These are phyloP conservation scores for Sporothrix humicola DNA, from an alignment of 2,329 filamentous ascomycete species.

Conservation along the genomic window DNA sequence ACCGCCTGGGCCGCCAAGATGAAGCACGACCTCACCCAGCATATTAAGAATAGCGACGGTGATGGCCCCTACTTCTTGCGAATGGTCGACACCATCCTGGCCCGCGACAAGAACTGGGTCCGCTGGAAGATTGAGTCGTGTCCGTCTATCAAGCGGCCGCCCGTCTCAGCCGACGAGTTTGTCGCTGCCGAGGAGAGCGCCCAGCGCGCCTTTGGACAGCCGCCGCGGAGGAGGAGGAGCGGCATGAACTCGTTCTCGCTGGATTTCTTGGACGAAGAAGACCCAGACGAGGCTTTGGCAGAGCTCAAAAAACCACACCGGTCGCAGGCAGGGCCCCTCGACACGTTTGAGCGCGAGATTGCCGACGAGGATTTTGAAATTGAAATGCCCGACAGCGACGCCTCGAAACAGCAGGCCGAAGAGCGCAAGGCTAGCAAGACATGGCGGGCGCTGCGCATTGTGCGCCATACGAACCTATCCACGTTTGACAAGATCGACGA, in stretches of 20 bases:
- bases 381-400: conserved; percentile 73
- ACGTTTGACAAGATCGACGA: conserved; percentile 88
- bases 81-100: conserved; percentile 95
- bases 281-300: conserved; percentile 65
- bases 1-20: conserved; percentile 83
- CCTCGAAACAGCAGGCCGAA: conserved; percentile 60
- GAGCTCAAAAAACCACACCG: conserved; percentile 70
- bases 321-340: conserved; percentile 71
- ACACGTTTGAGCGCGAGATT: conserved; percentile 74
- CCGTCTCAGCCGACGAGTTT: conserved; percentile 73
- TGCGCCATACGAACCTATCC: conserved; percentile 73
- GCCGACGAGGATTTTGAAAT: conserved; percentile 83
- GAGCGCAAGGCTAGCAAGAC: conserved; percentile 85
- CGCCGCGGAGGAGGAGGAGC: conserved; percentile 72
- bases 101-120: conserved; percentile 97
- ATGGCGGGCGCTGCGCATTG: conserved; percentile 86
- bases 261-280: conserved; percentile 75
- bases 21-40: conserved; percentile 78
- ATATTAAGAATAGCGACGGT: conserved; percentile 73
- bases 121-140: conserved; percentile 97
- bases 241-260: conserved; percentile 75
- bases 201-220: conserved; percentile 70
- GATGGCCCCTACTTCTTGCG: conserved; percentile 94
- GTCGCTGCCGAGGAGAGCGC: conserved; percentile 70
- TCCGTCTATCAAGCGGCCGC: conserved; percentile 78